Conservation (phyloP, 768 basidiomycete genomes). For the Macrocybe gigantea region DNA sequence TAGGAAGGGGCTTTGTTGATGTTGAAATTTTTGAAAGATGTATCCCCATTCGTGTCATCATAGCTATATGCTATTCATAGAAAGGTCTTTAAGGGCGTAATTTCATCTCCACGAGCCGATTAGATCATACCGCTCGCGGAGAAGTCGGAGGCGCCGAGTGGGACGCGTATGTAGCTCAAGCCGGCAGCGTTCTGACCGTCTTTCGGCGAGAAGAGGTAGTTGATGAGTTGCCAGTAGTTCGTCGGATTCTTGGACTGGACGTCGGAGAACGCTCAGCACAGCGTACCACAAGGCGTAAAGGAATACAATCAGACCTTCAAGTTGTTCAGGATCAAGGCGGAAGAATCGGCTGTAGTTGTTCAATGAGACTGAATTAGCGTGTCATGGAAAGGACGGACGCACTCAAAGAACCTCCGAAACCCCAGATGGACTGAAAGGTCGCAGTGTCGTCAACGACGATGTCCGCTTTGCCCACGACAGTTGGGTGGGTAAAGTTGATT, state of each 20-base stretch:
- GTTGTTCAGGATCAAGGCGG: constrained; percentile 50
- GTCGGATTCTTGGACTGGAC: constrained; percentile 39
- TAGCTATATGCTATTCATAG: constrained; percentile 46
- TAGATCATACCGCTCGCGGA: constrained; percentile 40
- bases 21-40: constrained; percentile 48
- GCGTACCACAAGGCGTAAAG: background rate
- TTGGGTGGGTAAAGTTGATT: constrained; percentile 50
- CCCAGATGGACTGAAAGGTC: constrained; percentile 54
- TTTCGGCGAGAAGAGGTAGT: constrained; percentile 52
- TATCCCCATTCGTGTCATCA: constrained; percentile 55
- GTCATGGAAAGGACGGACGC: constrained; percentile 7
- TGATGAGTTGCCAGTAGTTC: constrained; percentile 54
- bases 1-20: constrained; percentile 54
- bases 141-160: constrained; percentile 69
- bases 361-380: background rate
- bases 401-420: constrained; percentile 66
- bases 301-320: constrained; percentile 43
- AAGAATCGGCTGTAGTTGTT: constrained; percentile 52
- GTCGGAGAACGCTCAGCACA: background rate
- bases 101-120: too few relatives aligned
- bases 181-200: constrained; percentile 59
- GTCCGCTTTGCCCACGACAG: constrained; percentile 47
- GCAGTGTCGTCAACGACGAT: constrained; percentile 50
- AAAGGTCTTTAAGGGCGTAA: too few relatives aligned
- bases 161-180: constrained; percentile 59